phyloP scores from a whole-genome alignment of 2,329 filamentous ascomycete genomes.

The Fusarium burgessii region DNA sequence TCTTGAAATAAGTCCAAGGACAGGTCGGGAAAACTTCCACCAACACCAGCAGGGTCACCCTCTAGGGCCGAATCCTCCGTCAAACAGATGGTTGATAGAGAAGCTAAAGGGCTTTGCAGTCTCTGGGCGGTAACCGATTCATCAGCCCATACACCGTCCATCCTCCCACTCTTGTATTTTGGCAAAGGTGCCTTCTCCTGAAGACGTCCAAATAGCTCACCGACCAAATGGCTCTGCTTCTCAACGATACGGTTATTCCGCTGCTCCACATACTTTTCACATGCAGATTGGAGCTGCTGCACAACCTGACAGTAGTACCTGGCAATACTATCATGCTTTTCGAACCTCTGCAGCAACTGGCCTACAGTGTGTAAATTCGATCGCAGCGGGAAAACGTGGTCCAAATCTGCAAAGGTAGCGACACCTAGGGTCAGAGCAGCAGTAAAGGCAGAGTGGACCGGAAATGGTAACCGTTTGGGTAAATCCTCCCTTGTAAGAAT shows the following conservation, averaged over 20 bases:
- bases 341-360: background rate
- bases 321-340: background rate
- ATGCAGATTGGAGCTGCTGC: background rate
- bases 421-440: background rate
- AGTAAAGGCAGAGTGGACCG: background rate
- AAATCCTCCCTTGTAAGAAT: rapidly evolving
- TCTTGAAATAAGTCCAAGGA: background rate
- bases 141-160: background rate
- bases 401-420: background rate
- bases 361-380: rapidly evolving
- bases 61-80: too few species aligned
- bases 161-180: rapidly evolving
- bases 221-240: background rate
- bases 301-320: background rate
- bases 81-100: background rate
- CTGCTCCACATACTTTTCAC: background rate
- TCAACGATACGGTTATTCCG: background rate
- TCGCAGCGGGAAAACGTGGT: background rate
- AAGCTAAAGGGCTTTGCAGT: background rate
- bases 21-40: background rate
- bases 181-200: background rate
- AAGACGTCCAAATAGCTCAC: background rate
- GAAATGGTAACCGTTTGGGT: background rate
- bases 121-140: rapidly evolving
- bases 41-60: background rate